Evolutionary conservation across 306 rosid species (phyloP), one percentile per base, ranked within the genome.

Genomic region (Castanea mollissima): DNA sequence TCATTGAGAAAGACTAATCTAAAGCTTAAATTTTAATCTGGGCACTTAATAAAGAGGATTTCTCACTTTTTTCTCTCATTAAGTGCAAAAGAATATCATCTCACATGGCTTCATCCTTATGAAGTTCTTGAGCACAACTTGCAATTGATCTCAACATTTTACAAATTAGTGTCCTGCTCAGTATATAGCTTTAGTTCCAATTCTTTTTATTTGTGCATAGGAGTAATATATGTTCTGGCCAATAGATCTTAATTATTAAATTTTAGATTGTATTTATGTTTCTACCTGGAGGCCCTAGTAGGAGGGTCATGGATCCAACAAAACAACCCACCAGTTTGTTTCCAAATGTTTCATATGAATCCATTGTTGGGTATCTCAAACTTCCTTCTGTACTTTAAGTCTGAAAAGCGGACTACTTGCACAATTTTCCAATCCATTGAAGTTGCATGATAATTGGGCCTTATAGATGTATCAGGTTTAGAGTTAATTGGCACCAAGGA

Each of bases 331-430:
- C 63, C 15, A 29, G 15, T 31, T 73, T 73, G 64, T 35, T 73
- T 52, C 76, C 76, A 54, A 73, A 73, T 14, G 76, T 73, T 54
- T 73, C 76, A 19, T 73, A 73, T 21, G 21, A 21, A 21, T 19
- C 58, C 64, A 18, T 54, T 55, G 23, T 73, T 35, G 46, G 59
- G 6, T 13, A 73, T 57, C 49, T 29, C 64, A 73, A 72, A 16
- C 44, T 73, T 73, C 15, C 15, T 54, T 54, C 8, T 16, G 21
- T 29, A 73, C 5, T 25, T 54, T 31, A 73, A 27, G 46, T 29
- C 58, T 20, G 64, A 73, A 72, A 73, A 73, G 5, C 64, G 25
- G 5, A 73, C 76, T 31, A 54, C 76, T 31, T 73, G 64, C 49
- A 73, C 29, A 72, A 27, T 5, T 1, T 25, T 34, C 69, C 41